Base-by-base conservation (phyloP, 352 stramenopile species). In the Globisporangium parvum region DNA sequence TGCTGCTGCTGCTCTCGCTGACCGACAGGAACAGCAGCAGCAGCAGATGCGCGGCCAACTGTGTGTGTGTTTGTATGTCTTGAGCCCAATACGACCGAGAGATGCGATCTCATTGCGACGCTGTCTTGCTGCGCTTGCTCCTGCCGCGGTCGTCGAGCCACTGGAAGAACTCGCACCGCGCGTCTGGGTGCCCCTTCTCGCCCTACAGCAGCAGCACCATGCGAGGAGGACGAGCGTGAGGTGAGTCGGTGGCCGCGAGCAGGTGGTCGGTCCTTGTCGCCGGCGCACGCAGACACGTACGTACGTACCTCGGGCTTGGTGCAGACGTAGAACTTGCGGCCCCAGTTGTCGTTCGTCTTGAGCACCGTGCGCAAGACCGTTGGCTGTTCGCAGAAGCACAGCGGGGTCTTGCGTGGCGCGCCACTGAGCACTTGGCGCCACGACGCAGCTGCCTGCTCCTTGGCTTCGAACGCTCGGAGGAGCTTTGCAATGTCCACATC, bases 311-410 rank as follows among this genome's bases (percentile, higher is more conserved):
- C 79, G 46, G 85, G 85, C 60, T 90, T 92, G 15, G 77, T 87
- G 61, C 85, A 95, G 17, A 93, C 77, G 54, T 85, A 95, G 64
- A 95, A 93, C 51, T 92, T 92, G 49, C 81, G 81, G 3, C 84
- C 81, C 66, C 71, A 88, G 52, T 94, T 94, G 8, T 90, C 80
- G 60, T 86, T 88, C 39, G 57, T 65, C 62, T 94, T 94, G 48
- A 91, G 23, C 14, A 94, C 84, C 17, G 76, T 79, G 52, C 84
- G 81, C 54, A 87, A 60, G n/a, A 94, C 71, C 14, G 71, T 88
- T 9, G 84, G 75, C 41, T 87, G 69, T 8, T 74, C 65, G 49
- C 81, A 90, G 50, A 85, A 52, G 45, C 84, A 94, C 10, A 85
- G 57, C 10, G 84, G 84, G 5, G 80, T 87, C 51, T 71, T 66